Percentiles rank a stretch among this genome's conserved stretches.
phyloP scores from a whole-genome alignment of 768 basidiomycete genomes.

The Russula foetens region DNA sequence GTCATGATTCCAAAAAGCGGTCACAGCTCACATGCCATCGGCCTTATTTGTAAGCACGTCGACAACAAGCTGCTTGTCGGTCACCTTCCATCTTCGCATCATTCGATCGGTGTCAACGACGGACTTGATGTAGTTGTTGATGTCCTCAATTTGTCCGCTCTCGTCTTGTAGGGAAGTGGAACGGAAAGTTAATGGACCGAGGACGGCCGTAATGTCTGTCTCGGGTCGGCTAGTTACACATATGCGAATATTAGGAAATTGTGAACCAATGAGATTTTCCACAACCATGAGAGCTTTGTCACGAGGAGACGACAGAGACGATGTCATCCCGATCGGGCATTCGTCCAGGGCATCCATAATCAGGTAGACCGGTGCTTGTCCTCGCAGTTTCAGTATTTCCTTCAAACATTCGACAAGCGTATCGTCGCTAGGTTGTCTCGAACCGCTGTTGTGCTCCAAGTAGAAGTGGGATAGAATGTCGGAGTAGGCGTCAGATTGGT shows the following conservation, averaged over 20 bases:
- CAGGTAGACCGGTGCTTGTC: neutral
- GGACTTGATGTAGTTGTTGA: neutral
- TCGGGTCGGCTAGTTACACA: neutral
- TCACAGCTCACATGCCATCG: neutral
- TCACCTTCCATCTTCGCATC: neutral
- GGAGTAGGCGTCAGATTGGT: neutral
- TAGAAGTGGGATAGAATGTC: neutral
- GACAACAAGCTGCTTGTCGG: neutral
- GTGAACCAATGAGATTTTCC: neutral
- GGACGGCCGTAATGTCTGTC: neutral
- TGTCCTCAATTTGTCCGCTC: neutral
- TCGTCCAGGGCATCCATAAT: neutral
- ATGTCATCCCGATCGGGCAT: neutral
- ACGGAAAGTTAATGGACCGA: neutral
- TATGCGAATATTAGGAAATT: neutral
- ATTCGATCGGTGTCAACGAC: neutral
- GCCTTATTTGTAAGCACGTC: neutral
- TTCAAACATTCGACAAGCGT: neutral
- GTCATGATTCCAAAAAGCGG: neutral
- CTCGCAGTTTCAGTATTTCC: neutral
- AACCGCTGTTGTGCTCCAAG: neutral
- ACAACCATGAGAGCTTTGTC: neutral
- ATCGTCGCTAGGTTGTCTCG: neutral
- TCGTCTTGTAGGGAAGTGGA: neutral
- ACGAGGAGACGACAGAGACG: neutral